Conservation (phyloP, 495 filamentous ascomycete genomes). For the Penicillium verhagenii region DNA sequence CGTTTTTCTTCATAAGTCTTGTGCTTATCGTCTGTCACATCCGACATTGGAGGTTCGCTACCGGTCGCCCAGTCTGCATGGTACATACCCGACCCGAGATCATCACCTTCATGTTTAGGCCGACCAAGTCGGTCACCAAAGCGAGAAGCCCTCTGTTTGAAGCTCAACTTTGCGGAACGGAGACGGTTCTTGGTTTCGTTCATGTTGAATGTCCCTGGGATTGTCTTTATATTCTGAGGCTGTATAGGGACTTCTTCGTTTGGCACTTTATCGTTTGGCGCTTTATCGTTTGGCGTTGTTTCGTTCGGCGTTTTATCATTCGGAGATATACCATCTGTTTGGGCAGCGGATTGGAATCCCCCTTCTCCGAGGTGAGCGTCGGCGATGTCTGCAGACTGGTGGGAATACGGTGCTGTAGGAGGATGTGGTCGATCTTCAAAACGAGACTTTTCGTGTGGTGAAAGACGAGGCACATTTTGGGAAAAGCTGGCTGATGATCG, state of each 20-base stretch:
- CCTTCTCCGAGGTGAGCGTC: not conserved
- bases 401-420: constrained; percentile 8
- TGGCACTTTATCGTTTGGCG: not conserved
- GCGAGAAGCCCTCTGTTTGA: constrained; percentile 7
- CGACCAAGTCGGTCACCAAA: constrained; percentile 23
- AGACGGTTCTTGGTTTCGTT: not conserved
- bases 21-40: constrained; percentile 32
- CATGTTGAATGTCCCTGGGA: not conserved
- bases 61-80: constrained; percentile 30
- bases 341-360: not conserved
- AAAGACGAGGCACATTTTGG: not conserved
- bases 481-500: constrained; percentile 5
- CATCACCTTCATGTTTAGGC: constrained; percentile 21
- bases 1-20: constrained; percentile 30
- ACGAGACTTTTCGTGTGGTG: constrained; percentile 3
- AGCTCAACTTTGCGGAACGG: not conserved
- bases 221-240: not conserved
- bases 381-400: constrained; percentile 13
- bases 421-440: constrained; percentile 1
- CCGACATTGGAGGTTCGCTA: constrained; percentile 22
- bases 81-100: constrained; percentile 24
- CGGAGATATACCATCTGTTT: not conserved
- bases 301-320: not conserved
- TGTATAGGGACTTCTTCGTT: not conserved
- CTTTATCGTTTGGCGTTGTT: not conserved